Conservation (phyloP, 495 filamentous ascomycete genomes). For the Penicillium cosmopolitanum region DNA sequence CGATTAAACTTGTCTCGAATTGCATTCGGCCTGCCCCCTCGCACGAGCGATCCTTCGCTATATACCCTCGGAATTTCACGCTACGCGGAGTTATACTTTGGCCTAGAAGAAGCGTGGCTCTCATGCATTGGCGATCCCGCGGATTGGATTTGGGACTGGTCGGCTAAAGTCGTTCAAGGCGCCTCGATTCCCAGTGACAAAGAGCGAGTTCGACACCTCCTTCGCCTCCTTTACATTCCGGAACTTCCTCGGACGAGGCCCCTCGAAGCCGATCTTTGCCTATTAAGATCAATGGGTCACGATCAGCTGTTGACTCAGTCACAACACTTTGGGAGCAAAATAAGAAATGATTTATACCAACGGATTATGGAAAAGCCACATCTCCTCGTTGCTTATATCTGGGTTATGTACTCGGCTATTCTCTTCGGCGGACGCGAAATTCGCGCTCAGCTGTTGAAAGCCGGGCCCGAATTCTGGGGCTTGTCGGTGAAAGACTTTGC, state of each 20-base stretch:
- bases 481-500: conserved; percentile 15
- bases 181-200: neutral
- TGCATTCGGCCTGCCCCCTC: conserved; percentile 18
- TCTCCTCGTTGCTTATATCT: conserved; percentile 57
- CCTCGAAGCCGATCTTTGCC: conserved; percentile 17
- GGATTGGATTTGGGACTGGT: conserved; percentile 19
- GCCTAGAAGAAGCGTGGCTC: conserved; percentile 17
- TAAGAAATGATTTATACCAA: conserved; percentile 13
- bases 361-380: conserved; percentile 46
- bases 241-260: conserved; percentile 15
- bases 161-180: neutral
- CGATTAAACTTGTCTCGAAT: conserved; percentile 19
- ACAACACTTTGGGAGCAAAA: neutral
- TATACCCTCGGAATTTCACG: conserved; percentile 17
- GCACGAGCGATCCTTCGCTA: neutral
- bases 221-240: conserved; percentile 18
- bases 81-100: conserved; percentile 22
- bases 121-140: conserved; percentile 18
- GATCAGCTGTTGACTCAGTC: neutral
- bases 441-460: conserved; percentile 44
- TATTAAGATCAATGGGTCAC: conserved; percentile 8
- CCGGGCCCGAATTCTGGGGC: conserved; percentile 50
- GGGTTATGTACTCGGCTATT: conserved; percentile 64
- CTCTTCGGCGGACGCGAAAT: conserved; percentile 62
- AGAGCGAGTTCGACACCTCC: conserved; percentile 12